phyloP scores from a whole-genome alignment of 768 basidiomycete genomes.

The Pleurotus tuoliensis region DNA sequence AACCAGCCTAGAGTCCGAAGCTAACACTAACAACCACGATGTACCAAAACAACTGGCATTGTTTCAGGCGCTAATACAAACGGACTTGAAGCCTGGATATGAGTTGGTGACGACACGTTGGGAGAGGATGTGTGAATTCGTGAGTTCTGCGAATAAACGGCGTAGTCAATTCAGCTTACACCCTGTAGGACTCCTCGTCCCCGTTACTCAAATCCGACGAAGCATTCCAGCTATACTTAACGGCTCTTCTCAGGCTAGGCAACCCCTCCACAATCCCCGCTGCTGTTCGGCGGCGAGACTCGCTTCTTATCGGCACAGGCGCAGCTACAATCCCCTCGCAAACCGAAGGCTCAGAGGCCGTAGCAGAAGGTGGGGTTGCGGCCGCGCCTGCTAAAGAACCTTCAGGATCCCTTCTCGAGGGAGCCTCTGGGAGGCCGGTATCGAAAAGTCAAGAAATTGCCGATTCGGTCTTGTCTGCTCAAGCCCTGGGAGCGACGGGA shows the following conservation, averaged over 20 bases:
- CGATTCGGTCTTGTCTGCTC: constrained; percentile 41
- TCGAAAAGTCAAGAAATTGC: constrained; percentile 40
- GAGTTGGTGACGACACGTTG: constrained; percentile 74
- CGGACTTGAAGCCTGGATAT: constrained; percentile 63
- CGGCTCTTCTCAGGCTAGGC: constrained; percentile 57
- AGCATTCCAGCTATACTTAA: constrained; percentile 76
- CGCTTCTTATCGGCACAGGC: constrained; percentile 41
- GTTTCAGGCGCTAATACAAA: constrained; percentile 62
- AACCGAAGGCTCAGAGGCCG: constrained; percentile 9
- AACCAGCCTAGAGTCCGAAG: constrained; percentile 72
- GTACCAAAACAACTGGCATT: constrained; percentile 65
- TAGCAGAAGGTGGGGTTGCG: not conserved
- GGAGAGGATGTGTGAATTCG: constrained; percentile 83
- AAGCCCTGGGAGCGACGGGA: constrained; percentile 17
- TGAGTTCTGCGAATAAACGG: constrained; percentile 33
- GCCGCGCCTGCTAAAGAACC: constrained; percentile 5
- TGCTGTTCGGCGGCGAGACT: constrained; percentile 70
- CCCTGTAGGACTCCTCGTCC: constrained; percentile 56
- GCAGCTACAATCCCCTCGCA: constrained; percentile 13
- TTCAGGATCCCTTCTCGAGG: constrained; percentile 5
- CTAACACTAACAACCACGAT: constrained; percentile 70
- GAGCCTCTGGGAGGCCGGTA: constrained; percentile 11
- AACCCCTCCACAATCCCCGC: constrained; percentile 52
- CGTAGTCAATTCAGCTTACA: constrained; percentile 8
- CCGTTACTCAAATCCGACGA: constrained; percentile 66